These are phyloP conservation scores for Syzygium syzygioides DNA, from an alignment of 441 rosid species.

Conservation along the genomic window DNA sequence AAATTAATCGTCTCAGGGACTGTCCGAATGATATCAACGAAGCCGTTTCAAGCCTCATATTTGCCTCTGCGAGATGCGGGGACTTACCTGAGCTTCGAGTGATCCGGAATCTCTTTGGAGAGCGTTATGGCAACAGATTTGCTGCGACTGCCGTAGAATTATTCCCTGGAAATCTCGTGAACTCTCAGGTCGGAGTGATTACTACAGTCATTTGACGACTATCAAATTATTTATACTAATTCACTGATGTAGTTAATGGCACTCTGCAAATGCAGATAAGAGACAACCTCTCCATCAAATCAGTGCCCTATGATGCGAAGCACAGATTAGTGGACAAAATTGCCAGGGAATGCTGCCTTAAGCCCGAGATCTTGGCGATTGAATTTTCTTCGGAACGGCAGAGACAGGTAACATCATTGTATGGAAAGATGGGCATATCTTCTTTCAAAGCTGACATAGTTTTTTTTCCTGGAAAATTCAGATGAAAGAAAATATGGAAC, in stretches of 20 bases:
- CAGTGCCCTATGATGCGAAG: slow-evolving; percentile 49
- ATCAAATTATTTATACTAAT: neutral
- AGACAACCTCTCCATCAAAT: slow-evolving; percentile 34
- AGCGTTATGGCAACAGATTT: slow-evolving; percentile 58
- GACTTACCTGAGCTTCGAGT: slow-evolving; percentile 72
- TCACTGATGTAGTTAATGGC: neutral
- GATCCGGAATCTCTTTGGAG: slow-evolving; percentile 55
- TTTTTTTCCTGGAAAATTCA: slow-evolving; percentile 1
- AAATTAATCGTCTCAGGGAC: slow-evolving; percentile 35
- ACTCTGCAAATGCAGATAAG: slow-evolving; percentile 26
- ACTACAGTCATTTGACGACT: neutral
- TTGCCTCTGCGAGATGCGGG: slow-evolving; percentile 79
- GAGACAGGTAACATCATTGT: slow-evolving; percentile 10
- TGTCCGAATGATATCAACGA: slow-evolving; percentile 68
- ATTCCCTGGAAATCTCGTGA: slow-evolving; percentile 57
- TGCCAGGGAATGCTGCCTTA: slow-evolving; percentile 27
- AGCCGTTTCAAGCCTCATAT: slow-evolving; percentile 79
- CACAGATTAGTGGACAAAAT: slow-evolving; percentile 44
- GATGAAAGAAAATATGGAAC: slow-evolving; percentile 14
- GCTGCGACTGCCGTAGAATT: slow-evolving; percentile 44
- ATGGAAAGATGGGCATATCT: neutral
- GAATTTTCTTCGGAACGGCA: slow-evolving; percentile 41
- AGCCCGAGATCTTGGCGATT: slow-evolving; percentile 42
- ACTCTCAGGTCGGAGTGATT: slow-evolving; percentile 41
- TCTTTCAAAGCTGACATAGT: neutral